Evolutionary conservation across 1,139 yeast species (phyloP), one percentile per base, ranked within the genome.

Genomic region (Scheffersomyces illinoinensis): DNA sequence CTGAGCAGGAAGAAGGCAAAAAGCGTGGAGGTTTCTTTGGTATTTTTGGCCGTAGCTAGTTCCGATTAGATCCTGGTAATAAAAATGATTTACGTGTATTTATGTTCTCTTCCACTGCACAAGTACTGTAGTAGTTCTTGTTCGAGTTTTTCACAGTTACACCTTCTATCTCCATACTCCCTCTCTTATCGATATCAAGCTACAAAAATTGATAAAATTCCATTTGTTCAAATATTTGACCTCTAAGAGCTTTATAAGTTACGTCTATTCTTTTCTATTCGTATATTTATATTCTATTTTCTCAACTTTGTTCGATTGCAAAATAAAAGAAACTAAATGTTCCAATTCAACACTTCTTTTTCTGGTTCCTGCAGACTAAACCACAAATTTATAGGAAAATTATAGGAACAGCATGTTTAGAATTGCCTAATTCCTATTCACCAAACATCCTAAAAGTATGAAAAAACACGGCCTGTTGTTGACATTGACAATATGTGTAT

Each of bases 401-500:
- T 33, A 33, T 10, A 33, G 43, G 43, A 33, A 33, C 43, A 33
- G 43, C 43, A 33, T 33, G 43, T 33, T 33, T 10, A 33, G 14
- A 33, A 14, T 33, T 33, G 14, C 43, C 12, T 2, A 3, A 4
- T 4, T 33, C 17, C 6, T 26, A 4, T 33, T 33, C 43, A 33
- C 43, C 43, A 33, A 33, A 33, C 12, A 26, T 26, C 43, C 43
- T 33, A 33, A 33, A 18, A 56, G 19, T 24, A 64, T 64, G 66
- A 62, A 62, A 54, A 62, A 67, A 55, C 62, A 64, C 26, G 70
- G 73, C 21, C 71, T 67, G 71, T 56, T 64, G 46, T n/a, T 68
- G 19, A 75, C 81, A 26, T 76, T 89, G 50, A 63, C 82, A 0
- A 63, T 84, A 10, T 90, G 93, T 67, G 86, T 90, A 0, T 65